Evolutionary conservation across 2,329 filamentous ascomycete species (phyloP).

Genomic region (Thielaviopsis punctulata): DNA sequence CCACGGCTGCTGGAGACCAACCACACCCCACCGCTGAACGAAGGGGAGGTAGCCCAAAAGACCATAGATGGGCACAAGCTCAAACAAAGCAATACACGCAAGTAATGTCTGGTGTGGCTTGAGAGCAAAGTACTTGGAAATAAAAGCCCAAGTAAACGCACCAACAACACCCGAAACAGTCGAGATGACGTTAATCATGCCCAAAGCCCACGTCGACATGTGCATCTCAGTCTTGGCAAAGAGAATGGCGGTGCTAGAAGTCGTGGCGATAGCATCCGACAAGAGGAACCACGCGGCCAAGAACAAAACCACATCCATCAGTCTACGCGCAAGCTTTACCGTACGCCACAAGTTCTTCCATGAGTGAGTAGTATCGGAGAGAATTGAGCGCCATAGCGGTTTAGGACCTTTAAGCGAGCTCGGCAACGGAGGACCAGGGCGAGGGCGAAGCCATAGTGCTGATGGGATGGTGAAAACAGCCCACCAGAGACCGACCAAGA

Average conservation of each 20-base stretch:
- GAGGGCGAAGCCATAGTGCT: constrained; percentile 69
- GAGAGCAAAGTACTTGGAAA: constrained; percentile 53
- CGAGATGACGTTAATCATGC: constrained; percentile 84
- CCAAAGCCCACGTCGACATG: constrained; percentile 77
- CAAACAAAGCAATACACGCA: constrained; percentile 78
- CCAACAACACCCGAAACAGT: constrained; percentile 71
- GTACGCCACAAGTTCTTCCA: constrained; percentile 81
- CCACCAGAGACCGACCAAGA: constrained; percentile 86
- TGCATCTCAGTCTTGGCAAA: constrained; percentile 87
- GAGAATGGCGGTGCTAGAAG: constrained; percentile 82
- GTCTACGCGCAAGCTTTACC: constrained; percentile 51
- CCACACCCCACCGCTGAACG: constrained; percentile 53
- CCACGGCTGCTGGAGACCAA: constrained; percentile 85
- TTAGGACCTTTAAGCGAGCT: constrained; percentile 18
- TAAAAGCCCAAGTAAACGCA: constrained; percentile 73
- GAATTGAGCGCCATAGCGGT: constrained; percentile 14
- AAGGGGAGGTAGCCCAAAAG: constrained; percentile 74
- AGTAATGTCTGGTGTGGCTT: constrained; percentile 77
- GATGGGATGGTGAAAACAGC: constrained; percentile 76
- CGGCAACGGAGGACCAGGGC: constrained; percentile 69
- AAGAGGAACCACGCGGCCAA: constrained; percentile 86
- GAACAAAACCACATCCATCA: constrained; percentile 61
- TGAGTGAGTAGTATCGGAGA: constrained; percentile 61
- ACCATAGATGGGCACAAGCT: constrained; percentile 83
- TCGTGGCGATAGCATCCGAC: constrained; percentile 85